Percentiles rank a stretch among this genome's conserved stretches.
phyloP scores from a whole-genome alignment of 164 flowering plant genomes.

The Echeveria elegans region DNA sequence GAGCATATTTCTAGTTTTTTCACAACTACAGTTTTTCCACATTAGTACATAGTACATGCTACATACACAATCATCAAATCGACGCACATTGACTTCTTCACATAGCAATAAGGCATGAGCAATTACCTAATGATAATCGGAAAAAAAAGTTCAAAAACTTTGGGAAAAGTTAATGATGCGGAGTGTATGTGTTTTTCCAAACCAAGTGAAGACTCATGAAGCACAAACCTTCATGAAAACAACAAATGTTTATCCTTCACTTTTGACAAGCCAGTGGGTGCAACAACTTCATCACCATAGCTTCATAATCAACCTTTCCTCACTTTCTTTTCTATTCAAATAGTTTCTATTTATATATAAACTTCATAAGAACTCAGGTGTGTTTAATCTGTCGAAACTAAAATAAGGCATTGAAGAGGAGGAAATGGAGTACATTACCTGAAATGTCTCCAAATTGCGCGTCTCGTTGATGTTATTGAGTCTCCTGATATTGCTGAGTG shows the following conservation, averaged over 20 bases:
- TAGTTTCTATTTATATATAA: slow-evolving; percentile 14
- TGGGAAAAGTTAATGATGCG: neutral
- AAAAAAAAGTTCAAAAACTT: neutral
- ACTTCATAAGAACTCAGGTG: slow-evolving; percentile 10
- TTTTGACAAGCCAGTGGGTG: slow-evolving; percentile 43
- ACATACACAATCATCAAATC: no score
- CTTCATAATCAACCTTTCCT: slow-evolving; percentile 9
- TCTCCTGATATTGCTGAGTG: slow-evolving; percentile 20
- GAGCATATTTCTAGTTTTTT: neutral
- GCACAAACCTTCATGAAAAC: neutral
- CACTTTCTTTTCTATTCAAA: slow-evolving; percentile 7
- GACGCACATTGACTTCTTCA: neutral
- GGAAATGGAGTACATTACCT: neutral
- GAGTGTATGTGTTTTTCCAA: neutral
- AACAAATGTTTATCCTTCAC: neutral
- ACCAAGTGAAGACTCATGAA: neutral
- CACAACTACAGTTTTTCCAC: no score
- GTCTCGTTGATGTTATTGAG: slow-evolving; percentile 11
- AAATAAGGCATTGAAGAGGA: neutral
- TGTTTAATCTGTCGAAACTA: neutral
- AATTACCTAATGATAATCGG: neutral
- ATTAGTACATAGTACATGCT: no score
- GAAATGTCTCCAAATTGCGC: neutral
- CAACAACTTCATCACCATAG: slow-evolving; percentile 32
- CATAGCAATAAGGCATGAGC: neutral